These are phyloP conservation scores for Centella asiatica DNA, from an alignment of 129 eudicot genomes.

Conservation along the genomic window DNA sequence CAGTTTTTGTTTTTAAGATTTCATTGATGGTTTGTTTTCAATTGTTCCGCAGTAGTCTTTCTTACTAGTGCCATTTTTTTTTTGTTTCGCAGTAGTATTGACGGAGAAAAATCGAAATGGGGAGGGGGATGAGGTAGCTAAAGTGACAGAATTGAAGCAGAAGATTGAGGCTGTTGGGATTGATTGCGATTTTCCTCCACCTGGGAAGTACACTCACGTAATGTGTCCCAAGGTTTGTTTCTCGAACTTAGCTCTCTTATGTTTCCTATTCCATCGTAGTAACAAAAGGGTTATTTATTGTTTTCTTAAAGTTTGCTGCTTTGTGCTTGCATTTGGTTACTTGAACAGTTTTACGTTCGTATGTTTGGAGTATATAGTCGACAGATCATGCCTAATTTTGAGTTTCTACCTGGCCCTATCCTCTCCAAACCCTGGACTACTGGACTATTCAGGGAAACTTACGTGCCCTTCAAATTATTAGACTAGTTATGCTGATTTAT, in stretches of 20 bases:
- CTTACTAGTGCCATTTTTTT: too few species aligned
- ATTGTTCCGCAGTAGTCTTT: slow-evolving; percentile 11
- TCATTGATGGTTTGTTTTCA: background rate
- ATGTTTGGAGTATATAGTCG: too few species aligned
- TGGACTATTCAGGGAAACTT: background rate
- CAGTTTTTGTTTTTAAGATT: too few species aligned
- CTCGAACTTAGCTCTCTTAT: background rate
- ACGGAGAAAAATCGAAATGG: slow-evolving; percentile 15
- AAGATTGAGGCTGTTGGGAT: slow-evolving; percentile 45
- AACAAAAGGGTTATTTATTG: background rate
- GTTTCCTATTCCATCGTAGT: background rate
- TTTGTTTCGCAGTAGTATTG: too few species aligned
- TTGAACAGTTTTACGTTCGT: too few species aligned
- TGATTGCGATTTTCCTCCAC: slow-evolving; percentile 28
- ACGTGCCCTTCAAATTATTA: background rate
- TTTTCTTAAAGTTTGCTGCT: too few species aligned
- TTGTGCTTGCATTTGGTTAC: too few species aligned
- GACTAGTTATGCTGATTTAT: background rate
- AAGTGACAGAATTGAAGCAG: slow-evolving; percentile 30
- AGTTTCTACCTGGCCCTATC: background rate
- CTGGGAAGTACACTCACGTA: slow-evolving; percentile 46
- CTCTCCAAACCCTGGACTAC: background rate
- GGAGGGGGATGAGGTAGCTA: slow-evolving; percentile 16
- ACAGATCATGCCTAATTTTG: background rate
- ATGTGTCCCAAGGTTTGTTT: slow-evolving; percentile 53